phyloP scores from a whole-genome alignment of 225 moss, liverwort and hornwort species.

The Antitrichia curtipendula region DNA sequence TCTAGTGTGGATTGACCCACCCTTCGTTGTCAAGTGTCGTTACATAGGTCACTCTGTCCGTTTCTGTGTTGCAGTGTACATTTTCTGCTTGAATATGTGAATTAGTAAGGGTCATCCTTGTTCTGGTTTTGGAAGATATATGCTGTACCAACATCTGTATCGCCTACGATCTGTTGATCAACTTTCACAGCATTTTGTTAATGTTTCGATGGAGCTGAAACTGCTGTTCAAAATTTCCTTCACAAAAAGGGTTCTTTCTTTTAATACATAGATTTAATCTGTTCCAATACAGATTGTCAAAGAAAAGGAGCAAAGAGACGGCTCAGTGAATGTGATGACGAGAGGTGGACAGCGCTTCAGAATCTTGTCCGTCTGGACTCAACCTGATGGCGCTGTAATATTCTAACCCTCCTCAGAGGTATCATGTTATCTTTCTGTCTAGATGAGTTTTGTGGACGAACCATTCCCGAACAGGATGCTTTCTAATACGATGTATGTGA shows the following conservation, averaged over 20 bases:
- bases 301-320: slow-evolving; percentile 48
- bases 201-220: background rate
- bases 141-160: background rate
- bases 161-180: background rate
- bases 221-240: background rate
- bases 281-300: slow-evolving; percentile 42
- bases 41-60: background rate
- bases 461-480: background rate
- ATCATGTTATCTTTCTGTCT: background rate
- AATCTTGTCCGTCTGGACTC: slow-evolving; percentile 66
- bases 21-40: background rate
- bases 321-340: slow-evolving; percentile 85
- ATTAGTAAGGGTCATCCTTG: background rate
- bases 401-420: background rate
- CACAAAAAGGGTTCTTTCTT: background rate
- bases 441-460: background rate
- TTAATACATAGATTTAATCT: background rate
- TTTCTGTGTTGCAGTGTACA: background rate
- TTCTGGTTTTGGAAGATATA: background rate
- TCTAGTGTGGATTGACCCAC: background rate
- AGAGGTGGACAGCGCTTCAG: slow-evolving; percentile 83
- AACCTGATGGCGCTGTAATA: slow-evolving; percentile 72
- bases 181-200: background rate
- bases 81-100: background rate
- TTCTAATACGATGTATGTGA: background rate